Conservation (phyloP, 164 flowering plant species). For the Cinnamomum micranthum region DNA sequence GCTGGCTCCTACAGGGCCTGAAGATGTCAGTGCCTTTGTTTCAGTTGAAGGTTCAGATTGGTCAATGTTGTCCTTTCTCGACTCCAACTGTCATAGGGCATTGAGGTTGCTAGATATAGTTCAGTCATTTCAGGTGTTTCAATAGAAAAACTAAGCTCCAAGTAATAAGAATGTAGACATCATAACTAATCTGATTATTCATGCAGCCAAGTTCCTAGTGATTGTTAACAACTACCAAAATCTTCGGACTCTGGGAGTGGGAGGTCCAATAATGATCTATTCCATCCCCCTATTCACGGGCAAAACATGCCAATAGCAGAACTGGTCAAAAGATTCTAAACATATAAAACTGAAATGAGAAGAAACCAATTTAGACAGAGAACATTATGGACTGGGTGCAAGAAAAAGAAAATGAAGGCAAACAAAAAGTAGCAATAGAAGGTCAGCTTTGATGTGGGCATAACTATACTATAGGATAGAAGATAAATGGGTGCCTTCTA, state of each 20-base stretch:
- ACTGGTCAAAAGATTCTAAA: not conserved
- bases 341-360: not conserved
- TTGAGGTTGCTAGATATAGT: not conserved
- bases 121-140: not conserved
- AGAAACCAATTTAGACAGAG: not conserved
- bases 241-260: not conserved
- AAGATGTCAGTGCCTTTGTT: conserved; percentile 12
- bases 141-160: not conserved
- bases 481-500: no score
- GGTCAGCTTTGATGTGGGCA: not conserved
- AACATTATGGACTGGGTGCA: not conserved
- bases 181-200: not conserved
- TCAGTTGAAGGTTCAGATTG: conserved; percentile 11
- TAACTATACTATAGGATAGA: no score
- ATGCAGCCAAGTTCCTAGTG: not conserved
- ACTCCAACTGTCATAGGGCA: conserved; percentile 37
- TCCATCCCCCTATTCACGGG: not conserved
- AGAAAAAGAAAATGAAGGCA: not conserved
- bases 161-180: not conserved
- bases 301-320: not conserved
- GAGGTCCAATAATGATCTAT: not conserved
- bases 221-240: not conserved
- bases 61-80: conserved; percentile 19
- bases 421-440: not conserved
- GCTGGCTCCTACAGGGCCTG: conserved; percentile 13